Conservation (phyloP, 2,329 filamentous ascomycete species). For the Blumeria graminis region DNA sequence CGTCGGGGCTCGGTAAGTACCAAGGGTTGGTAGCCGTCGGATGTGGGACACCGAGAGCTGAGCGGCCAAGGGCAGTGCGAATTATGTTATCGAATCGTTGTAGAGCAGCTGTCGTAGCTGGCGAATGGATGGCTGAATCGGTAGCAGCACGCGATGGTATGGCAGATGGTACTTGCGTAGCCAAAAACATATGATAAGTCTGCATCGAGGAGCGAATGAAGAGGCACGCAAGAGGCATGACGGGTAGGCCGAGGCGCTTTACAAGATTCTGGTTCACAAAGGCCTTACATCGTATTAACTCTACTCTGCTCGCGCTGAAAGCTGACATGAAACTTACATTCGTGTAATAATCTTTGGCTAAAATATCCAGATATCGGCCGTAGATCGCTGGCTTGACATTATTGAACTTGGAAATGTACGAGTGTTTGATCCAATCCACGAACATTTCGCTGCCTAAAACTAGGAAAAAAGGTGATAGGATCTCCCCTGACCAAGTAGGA, state of each 20-base stretch:
- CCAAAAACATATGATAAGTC: constrained; percentile 95
- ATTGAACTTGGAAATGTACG: constrained; percentile 97
- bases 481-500: constrained; percentile 67
- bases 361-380: constrained; percentile 66
- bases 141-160: constrained; percentile 38
- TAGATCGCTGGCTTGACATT: constrained; percentile 85
- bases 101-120: constrained; percentile 51
- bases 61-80: constrained; percentile 50
- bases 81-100: constrained; percentile 59
- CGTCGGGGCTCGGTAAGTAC: constrained; percentile 28
- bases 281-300: constrained; percentile 26
- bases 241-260: constrained; percentile 66
- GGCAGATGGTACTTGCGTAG: constrained; percentile 59
- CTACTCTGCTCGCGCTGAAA: constrained; percentile 2
- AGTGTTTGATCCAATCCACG: constrained; percentile 91
- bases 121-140: constrained; percentile 38
- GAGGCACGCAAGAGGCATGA: constrained; percentile 78
- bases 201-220: constrained; percentile 89
- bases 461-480: constrained; percentile 77
- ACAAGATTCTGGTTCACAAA: constrained; percentile 81
- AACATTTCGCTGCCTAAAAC: constrained; percentile 92
- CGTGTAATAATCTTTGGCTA: constrained; percentile 95
- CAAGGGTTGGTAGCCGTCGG: constrained; percentile 13
- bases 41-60: constrained; percentile 31
- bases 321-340: constrained; percentile 30